Conservation (phyloP, 1,139 yeast genomes). For the Saccharomycopsis crataegensis region DNA sequence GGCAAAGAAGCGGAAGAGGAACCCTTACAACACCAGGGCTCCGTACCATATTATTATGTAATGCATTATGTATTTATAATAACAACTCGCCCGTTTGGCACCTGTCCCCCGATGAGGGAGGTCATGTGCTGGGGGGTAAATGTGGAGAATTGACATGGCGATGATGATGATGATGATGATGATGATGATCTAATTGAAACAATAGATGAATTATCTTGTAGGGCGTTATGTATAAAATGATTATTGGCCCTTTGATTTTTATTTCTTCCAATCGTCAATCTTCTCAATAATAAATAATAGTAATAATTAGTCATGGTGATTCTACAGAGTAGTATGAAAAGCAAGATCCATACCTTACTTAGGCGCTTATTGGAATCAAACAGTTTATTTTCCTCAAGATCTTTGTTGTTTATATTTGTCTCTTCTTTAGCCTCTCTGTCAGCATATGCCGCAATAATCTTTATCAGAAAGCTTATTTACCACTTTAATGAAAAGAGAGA, state of each 20-base stretch:
- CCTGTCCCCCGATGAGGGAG: too few relatives aligned
- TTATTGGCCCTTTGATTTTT: not conserved
- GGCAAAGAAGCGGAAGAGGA: conserved; percentile 41
- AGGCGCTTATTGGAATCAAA: too few relatives aligned
- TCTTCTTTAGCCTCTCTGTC: conserved; percentile 14
- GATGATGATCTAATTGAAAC: not conserved
- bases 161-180: not conserved
- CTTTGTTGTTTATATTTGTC: conserved; percentile 9
- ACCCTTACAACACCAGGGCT: conserved; percentile 42
- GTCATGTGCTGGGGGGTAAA: too few relatives aligned
- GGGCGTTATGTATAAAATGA: not conserved
- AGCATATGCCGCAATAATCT: conserved; percentile 9
- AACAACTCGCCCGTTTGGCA: not conserved
- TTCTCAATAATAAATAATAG: too few relatives aligned
- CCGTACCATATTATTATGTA: conserved; percentile 7
- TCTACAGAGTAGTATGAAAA: too few relatives aligned
- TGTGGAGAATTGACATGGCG: not conserved
- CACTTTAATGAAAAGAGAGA: conserved; percentile 15
- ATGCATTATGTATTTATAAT: not conserved
- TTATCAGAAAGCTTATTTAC: conserved; percentile 6
- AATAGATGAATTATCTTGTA: not conserved
- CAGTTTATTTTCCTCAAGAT: conserved; percentile 5
- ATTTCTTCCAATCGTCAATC: not conserved
- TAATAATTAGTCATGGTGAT: too few relatives aligned
- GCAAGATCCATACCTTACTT: too few relatives aligned